phyloP scores from a whole-genome alignment of 176 grass and related monocot species.

The Paspalum vaginatum region DNA sequence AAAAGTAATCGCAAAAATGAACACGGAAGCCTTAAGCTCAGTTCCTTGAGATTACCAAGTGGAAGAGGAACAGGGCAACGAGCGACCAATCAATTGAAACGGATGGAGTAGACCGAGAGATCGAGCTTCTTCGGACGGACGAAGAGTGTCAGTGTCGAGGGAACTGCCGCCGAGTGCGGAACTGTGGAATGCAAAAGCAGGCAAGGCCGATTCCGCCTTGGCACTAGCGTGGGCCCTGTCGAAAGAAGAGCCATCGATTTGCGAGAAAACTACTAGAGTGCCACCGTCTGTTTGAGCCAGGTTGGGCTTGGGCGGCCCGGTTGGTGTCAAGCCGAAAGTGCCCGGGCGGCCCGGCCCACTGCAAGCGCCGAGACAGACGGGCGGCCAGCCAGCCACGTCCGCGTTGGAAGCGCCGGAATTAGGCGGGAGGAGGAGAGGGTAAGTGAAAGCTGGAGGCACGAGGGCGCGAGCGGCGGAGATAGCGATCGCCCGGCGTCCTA shows the following conservation, averaged over 20 bases:
- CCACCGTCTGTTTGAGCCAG: neutral
- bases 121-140: no score
- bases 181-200: neutral
- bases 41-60: neutral
- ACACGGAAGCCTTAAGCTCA: neutral
- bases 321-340: no score
- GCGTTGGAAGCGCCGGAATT: neutral
- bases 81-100: neutral
- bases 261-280: neutral
- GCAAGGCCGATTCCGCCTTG: neutral
- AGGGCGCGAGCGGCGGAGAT: conserved; percentile 31
- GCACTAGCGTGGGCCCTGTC: neutral
- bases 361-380: conserved; percentile 36
- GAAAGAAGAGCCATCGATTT: neutral
- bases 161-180: neutral
- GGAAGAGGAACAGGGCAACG: neutral
- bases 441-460: neutral
- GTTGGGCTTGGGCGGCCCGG: neutral
- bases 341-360: neutral
- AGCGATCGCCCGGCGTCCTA: conserved; percentile 36
- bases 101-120: no score
- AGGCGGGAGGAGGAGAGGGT: neutral
- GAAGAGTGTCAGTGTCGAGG: neutral
- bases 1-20: neutral
- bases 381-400: conserved; percentile 4